These are phyloP conservation scores for Lichtheimia ramosa DNA, from an alignment of 371 early-diverging fungal species.

Conservation along the genomic window DNA sequence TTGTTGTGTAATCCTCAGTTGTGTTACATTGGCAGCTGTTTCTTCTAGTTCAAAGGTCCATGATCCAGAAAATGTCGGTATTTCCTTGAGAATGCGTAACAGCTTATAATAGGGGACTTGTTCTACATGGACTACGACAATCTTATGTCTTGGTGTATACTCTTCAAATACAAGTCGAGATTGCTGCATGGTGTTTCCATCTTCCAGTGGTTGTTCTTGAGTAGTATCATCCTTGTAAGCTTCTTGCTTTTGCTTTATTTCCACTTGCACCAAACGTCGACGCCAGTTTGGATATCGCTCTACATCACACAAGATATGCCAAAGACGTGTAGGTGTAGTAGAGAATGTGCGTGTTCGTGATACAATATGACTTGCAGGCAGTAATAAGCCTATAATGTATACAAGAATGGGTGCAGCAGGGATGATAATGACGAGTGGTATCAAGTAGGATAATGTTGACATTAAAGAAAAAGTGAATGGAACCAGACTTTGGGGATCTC, in stretches of 20 bases:
- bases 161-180: conserved; percentile 27
- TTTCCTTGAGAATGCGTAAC: conserved; percentile 40
- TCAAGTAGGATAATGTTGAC: background rate
- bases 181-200: background rate
- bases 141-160: conserved; percentile 21
- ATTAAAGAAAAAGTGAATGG: no score
- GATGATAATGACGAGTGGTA: conserved; percentile 5
- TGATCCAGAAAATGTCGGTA: conserved; percentile 19
- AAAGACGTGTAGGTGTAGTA: conserved; percentile 30
- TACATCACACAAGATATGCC: conserved; percentile 38
- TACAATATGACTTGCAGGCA: conserved; percentile 27
- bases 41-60: conserved; percentile 20
- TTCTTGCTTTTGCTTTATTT: background rate
- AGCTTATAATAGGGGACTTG: conserved; percentile 27
- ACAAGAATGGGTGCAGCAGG: conserved; percentile 16
- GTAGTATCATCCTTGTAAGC: no score
- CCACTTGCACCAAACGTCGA: conserved; percentile 24
- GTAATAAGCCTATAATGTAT: conserved; percentile 19
- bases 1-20: conserved; percentile 39
- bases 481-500: no score
- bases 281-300: conserved; percentile 41
- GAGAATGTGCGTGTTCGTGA: conserved; percentile 16
- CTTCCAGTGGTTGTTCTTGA: background rate
- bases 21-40: background rate
- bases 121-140: conserved; percentile 34